These are phyloP conservation scores for Aspergillus fischeri DNA, from an alignment of 2,329 filamentous ascomycete species.

Conservation along the genomic window DNA sequence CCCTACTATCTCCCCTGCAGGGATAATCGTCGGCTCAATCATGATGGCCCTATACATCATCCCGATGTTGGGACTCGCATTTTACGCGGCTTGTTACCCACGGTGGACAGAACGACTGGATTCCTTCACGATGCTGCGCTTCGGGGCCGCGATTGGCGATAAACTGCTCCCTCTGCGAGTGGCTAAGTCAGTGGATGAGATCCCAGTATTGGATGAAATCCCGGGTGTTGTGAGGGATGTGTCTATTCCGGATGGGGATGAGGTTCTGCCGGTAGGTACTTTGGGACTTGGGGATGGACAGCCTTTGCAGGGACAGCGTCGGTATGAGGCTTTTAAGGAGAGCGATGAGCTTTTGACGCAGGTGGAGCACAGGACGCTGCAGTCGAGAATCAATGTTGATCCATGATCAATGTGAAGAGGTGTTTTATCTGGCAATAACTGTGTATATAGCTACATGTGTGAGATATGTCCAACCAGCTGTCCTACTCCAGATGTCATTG, in stretches of 20 bases:
- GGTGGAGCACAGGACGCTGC: neutral
- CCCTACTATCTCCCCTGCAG: slow-evolving; percentile 3
- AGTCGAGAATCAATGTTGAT: neutral
- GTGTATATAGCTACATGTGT: neutral
- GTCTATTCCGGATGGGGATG: neutral
- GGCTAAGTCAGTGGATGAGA: neutral
- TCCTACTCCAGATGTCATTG: neutral
- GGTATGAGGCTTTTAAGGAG: neutral
- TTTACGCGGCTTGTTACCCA: slow-evolving; percentile 10
- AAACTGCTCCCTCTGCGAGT: neutral
- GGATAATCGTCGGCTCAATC: slow-evolving; percentile 6
- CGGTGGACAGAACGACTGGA: slow-evolving; percentile 17
- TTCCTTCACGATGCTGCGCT: slow-evolving; percentile 17
- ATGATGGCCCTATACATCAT: slow-evolving; percentile 12
- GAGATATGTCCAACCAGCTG: neutral
- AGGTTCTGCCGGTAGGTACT: neutral
- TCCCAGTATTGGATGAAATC: neutral
- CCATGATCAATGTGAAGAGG: neutral
- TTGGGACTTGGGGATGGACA: neutral
- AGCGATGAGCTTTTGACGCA: neutral
- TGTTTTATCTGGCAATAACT: neutral
- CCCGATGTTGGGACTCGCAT: slow-evolving; percentile 7
- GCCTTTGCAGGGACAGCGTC: neutral
- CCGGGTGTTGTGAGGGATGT: neutral
- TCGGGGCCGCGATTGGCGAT: slow-evolving; percentile 10